These are phyloP conservation scores for Populus hybrid DNA, from an alignment of 441 rosid species.

Conservation along the genomic window DNA sequence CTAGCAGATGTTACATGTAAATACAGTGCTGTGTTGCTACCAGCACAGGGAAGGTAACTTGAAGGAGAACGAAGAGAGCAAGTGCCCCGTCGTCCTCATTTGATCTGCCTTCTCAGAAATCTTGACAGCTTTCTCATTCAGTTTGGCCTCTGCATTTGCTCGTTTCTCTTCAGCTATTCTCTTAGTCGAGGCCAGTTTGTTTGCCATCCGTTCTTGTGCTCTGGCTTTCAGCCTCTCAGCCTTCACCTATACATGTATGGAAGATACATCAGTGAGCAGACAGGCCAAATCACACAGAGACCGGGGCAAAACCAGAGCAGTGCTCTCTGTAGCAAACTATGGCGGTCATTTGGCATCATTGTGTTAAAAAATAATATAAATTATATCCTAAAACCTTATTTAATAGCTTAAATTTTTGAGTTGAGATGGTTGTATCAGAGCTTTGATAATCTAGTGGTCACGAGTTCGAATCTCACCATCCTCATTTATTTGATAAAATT, in stretches of 20 bases:
- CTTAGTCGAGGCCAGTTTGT: slow-evolving; percentile 65
- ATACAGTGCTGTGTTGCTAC: slow-evolving; percentile 37
- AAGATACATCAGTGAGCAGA: background rate
- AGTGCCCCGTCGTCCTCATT: slow-evolving; percentile 79
- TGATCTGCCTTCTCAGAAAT: slow-evolving; percentile 83
- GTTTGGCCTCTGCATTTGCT: slow-evolving; percentile 74
- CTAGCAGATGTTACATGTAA: slow-evolving; percentile 7
- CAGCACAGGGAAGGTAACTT: slow-evolving; percentile 79
- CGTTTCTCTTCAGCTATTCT: slow-evolving; percentile 82
- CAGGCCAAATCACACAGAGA: background rate
- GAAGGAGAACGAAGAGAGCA: slow-evolving; percentile 70
- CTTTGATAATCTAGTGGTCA: no score
- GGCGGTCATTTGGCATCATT: background rate
- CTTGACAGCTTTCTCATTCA: slow-evolving; percentile 64
- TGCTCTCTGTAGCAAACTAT: background rate
- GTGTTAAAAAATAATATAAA: no score
- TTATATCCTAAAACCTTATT: no score
- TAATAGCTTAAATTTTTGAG: no score
- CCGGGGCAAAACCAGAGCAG: background rate
- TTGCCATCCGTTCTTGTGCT: slow-evolving; percentile 64
- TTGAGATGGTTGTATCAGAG: no score
- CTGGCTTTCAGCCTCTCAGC: slow-evolving; percentile 83
- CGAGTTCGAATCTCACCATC: no score
- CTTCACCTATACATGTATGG: slow-evolving; percentile 43
- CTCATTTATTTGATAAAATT: no score